A percentile compares a stretch with the other conserved stretches of the same genome.
These are phyloP conservation scores for Agapanthus africanus DNA, from an alignment of 106 monocot species.

Conservation along the genomic window DNA sequence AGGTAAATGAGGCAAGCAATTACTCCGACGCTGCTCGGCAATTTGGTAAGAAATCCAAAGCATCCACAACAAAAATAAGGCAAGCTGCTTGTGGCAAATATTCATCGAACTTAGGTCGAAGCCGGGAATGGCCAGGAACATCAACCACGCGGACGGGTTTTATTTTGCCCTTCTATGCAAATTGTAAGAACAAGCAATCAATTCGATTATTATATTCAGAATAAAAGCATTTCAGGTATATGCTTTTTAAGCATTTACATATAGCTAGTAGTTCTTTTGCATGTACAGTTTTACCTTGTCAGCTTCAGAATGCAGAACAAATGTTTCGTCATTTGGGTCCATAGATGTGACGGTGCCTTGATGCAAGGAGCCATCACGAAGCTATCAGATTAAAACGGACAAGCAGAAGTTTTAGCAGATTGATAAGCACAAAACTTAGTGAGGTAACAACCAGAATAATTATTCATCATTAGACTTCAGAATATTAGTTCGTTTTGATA, in stretches of 20 bases:
- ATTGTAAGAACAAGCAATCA: background rate
- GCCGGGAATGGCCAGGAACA: constrained; percentile 93
- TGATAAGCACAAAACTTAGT: too few relatives aligned
- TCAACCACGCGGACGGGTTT: constrained; percentile 79
- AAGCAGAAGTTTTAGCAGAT: too few relatives aligned
- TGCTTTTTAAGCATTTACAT: background rate
- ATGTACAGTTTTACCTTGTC: constrained; percentile 48
- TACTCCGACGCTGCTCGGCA: constrained; percentile 83
- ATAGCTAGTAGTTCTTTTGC: background rate
- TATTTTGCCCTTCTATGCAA: constrained; percentile 46
- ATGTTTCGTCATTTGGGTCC: constrained; percentile 85
- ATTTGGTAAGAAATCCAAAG: constrained; percentile 88
- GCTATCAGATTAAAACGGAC: constrained; percentile 59
- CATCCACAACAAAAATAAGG: constrained; percentile 88
- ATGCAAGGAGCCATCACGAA: constrained; percentile 90
- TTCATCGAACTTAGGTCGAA: constrained; percentile 80
- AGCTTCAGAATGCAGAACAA: constrained; percentile 75
- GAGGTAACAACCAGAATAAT: too few relatives aligned
- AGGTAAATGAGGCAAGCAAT: constrained; percentile 10
- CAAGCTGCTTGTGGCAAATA: constrained; percentile 78
- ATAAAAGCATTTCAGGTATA: background rate
- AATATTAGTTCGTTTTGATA: too few relatives aligned
- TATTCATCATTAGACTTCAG: too few relatives aligned
- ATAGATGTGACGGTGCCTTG: constrained; percentile 96
- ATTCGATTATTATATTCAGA: too few relatives aligned